Base-by-base conservation (phyloP, 495 filamentous ascomycete genomes). In the Daldinia decipiens region DNA sequence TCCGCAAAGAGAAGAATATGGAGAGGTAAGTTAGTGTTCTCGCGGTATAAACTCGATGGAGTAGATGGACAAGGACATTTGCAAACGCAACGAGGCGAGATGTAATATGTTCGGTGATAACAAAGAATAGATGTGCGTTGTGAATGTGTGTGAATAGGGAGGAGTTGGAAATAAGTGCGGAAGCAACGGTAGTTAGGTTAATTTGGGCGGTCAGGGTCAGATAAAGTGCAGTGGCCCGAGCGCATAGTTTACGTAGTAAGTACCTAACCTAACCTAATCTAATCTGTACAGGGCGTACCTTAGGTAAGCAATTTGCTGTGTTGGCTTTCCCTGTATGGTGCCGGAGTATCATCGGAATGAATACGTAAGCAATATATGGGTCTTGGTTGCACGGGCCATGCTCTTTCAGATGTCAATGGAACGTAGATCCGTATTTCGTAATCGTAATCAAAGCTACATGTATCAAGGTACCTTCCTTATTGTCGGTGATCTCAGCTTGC, bases 51-150 rank as follows among this genome's bases (percentile, higher is more conserved):
- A 68, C 19, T 53, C 17, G 56, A 47, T 13, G 19, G 19, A 24
- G 7, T 60, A 13, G 7, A 39, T 56, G 43, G 45, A 67, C 39
- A 68, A 65, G 65, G 47, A 29, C 12, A 58, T 65, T 68, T 27
- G 53, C 26, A 19, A 11, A 26, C 50, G 61, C 45, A 15, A 65
- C 29, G 55, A 29, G 32, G 54, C 9, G 59, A 31, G 31, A 63
- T 62, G 43, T 45, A 59, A 31, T 27, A 59, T 59, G 31, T 38
- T 36, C n/a, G 59, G 31, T 11, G 52, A 39, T 43, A 39, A 58
- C 40, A 61, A 61, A 64, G 51, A 50, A 39, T 45, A 45, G 36
- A 26, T 53, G 19, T 52, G 47, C 11, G 19, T 24, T 52, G 47
- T 26, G 32, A 19, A 57, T 56, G 51, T 32, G 39, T 26, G 50